Percentiles rank a stretch among this genome's conserved stretches.
These are phyloP conservation scores for Diaporthe longicolla DNA, from an alignment of 2,329 filamentous ascomycete genomes.

Conservation along the genomic window DNA sequence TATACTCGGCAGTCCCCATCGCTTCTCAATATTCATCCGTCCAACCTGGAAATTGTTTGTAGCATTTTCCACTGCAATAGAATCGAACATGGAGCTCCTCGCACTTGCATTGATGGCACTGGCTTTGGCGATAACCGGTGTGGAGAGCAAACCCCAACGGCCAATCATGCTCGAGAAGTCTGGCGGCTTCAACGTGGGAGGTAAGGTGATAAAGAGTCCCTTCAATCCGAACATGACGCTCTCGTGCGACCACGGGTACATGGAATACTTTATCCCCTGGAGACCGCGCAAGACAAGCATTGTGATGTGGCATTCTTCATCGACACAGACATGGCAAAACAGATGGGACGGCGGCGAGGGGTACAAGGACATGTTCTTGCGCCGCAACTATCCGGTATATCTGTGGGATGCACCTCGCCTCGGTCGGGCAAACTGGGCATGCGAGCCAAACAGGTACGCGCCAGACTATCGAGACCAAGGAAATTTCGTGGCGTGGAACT, in stretches of 20 bases:
- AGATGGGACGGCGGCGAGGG: conserved; percentile 56
- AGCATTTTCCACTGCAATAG: too few relatives aligned
- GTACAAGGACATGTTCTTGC: conserved; percentile 57
- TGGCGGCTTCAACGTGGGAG: neutral
- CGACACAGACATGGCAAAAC: conserved; percentile 55
- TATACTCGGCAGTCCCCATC: too few relatives aligned
- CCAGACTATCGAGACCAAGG: conserved; percentile 53
- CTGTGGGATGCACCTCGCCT: conserved; percentile 56
- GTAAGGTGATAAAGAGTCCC: neutral
- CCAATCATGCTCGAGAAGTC: neutral
- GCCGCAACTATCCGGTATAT: conserved; percentile 55
- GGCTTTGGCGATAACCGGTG: neutral
- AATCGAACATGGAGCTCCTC: neutral
- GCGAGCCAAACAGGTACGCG: conserved; percentile 49
- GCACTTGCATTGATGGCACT: neutral
- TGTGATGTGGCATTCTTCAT: conserved; percentile 57
- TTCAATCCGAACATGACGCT: conserved; percentile 49
- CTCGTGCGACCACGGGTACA: conserved; percentile 56
- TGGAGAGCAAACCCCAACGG: neutral
- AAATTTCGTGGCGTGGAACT: conserved; percentile 55
- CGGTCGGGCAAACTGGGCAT: conserved; percentile 55
- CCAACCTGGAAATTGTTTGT: too few relatives aligned
- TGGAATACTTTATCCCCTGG: conserved; percentile 56
- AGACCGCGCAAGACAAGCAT: conserved; percentile 51
- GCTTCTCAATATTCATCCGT: neutral